Evolutionary conservation across 1,284 basidiomycete genomes (phyloP).

Genomic region (Pseudozyma sp.): DNA sequence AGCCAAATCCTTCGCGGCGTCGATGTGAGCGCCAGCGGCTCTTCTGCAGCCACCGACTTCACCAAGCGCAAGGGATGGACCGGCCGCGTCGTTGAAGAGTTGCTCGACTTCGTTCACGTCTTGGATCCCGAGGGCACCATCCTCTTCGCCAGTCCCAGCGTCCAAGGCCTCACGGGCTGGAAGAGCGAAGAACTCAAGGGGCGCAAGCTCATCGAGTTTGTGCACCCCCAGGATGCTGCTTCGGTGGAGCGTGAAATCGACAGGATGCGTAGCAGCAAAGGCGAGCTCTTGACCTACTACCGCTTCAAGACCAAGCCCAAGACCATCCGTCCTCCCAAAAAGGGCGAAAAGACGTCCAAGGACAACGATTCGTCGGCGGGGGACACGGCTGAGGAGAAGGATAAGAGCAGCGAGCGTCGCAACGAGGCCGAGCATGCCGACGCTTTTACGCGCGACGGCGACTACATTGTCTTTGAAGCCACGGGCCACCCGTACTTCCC

Average conservation of each 20-base stretch:
- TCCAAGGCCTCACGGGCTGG: slow-evolving; percentile 59
- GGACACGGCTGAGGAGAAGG: slow-evolving; percentile 40
- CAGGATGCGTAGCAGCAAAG: slow-evolving; percentile 41
- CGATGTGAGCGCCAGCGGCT: slow-evolving; percentile 50
- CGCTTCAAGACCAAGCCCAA: slow-evolving; percentile 60
- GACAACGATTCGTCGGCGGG: slow-evolving; percentile 40
- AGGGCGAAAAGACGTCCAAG: slow-evolving; percentile 27
- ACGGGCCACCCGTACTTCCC: slow-evolving; percentile 61
- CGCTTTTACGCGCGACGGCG: slow-evolving; percentile 46
- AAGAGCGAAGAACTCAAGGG: slow-evolving; percentile 58
- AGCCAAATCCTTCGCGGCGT: slow-evolving; percentile 49
- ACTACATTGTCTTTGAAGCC: slow-evolving; percentile 61
- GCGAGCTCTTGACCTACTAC: slow-evolving; percentile 58
- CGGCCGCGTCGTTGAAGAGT: slow-evolving; percentile 58
- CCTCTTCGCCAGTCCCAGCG: slow-evolving; percentile 56
- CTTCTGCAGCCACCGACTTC: slow-evolving; percentile 56
- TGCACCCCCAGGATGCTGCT: slow-evolving; percentile 59
- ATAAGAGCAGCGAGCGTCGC: slow-evolving; percentile 26
- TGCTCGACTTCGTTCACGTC: slow-evolving; percentile 63
- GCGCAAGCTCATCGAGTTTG: slow-evolving; percentile 53
- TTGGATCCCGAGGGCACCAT: slow-evolving; percentile 54
- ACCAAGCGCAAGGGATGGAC: slow-evolving; percentile 65
- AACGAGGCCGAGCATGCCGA: slow-evolving; percentile 40
- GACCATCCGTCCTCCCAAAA: slow-evolving; percentile 20
- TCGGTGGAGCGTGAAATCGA: slow-evolving; percentile 55